A percentile compares a stretch with the other conserved stretches of the same genome.
These are phyloP conservation scores for Moricandia arvensis DNA, from an alignment of 345 rosid species.

Conservation along the genomic window DNA sequence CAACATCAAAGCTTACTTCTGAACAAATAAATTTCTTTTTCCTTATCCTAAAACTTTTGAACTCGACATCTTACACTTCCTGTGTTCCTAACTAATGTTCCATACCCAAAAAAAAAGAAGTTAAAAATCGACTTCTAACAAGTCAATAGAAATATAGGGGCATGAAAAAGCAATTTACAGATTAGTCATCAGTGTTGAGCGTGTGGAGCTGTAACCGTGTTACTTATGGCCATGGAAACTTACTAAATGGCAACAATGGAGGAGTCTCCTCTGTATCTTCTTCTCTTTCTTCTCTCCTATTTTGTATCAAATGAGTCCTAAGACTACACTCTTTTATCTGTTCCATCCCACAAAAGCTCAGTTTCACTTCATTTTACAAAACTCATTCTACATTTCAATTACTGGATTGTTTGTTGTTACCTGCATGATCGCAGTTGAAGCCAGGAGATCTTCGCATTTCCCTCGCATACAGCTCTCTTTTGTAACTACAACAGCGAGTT, in stretches of 20 bases:
- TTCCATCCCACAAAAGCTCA: not conserved
- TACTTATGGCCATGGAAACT: conserved; percentile 39
- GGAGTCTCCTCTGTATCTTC: conserved; percentile 18
- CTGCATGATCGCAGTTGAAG: conserved; percentile 70
- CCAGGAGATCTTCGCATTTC: conserved; percentile 70
- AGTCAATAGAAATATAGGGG: conserved; percentile 23
- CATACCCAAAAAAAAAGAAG: conserved; percentile 1
- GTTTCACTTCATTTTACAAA: not conserved
- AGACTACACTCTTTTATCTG: conserved; percentile 68
- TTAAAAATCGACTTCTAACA: conserved; percentile 14
- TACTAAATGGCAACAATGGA: conserved; percentile 27
- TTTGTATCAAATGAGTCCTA: conserved; percentile 68
- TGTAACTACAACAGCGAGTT: conserved; percentile 61
- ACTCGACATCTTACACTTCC: conserved; percentile 5
- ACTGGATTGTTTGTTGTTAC: conserved; percentile 40
- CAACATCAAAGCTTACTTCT: conserved; percentile 19
- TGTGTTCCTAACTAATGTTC: conserved; percentile 32
- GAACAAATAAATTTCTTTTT: conserved; percentile 2
- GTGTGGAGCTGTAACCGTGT: conserved; percentile 32
- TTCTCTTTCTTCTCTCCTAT: conserved; percentile 40
- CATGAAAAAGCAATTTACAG: conserved; percentile 33
- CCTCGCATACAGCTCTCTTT: conserved; percentile 65
- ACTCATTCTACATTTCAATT: not conserved
- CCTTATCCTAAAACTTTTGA: conserved; percentile 15
- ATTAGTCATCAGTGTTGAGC: conserved; percentile 24